Conservation (phyloP, 768 basidiomycete genomes). For the Serendipita sp. region DNA sequence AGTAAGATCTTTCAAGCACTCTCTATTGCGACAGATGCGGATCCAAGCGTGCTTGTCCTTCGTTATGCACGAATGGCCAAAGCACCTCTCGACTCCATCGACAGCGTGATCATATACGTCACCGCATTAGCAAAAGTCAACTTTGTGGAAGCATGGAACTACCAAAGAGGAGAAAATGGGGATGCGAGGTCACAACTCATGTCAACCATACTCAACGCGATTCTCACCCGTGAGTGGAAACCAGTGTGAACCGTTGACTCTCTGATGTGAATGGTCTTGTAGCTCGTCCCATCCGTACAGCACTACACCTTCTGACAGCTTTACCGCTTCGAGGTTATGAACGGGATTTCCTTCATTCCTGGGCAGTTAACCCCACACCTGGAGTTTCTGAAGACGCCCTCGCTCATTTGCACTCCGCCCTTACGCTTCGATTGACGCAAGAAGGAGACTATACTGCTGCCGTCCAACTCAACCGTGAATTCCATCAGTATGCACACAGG, state of each 20-base stretch:
- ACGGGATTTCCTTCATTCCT: neutral
- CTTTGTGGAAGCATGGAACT: neutral
- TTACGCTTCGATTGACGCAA: neutral
- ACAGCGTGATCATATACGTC: neutral
- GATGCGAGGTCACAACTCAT: neutral
- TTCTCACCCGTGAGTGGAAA: neutral
- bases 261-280: neutral
- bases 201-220: neutral
- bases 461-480: neutral
- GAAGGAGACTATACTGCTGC: slow-evolving; percentile 1
- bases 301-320: neutral
- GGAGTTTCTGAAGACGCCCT: neutral
- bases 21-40: neutral
- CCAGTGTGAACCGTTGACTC: no score
- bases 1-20: neutral
- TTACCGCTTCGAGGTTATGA: neutral
- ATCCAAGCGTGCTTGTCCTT: neutral
- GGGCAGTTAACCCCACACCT: neutral
- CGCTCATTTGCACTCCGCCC: neutral
- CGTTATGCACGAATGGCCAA: slow-evolving; percentile 5
- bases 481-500: neutral
- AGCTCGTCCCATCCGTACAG: neutral
- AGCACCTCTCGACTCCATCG: neutral
- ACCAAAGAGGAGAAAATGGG: neutral
- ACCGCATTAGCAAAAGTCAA: neutral